These are phyloP conservation scores for Trypanosoma vivax DNA, from an alignment of 208 protist species.

Conservation along the genomic window DNA sequence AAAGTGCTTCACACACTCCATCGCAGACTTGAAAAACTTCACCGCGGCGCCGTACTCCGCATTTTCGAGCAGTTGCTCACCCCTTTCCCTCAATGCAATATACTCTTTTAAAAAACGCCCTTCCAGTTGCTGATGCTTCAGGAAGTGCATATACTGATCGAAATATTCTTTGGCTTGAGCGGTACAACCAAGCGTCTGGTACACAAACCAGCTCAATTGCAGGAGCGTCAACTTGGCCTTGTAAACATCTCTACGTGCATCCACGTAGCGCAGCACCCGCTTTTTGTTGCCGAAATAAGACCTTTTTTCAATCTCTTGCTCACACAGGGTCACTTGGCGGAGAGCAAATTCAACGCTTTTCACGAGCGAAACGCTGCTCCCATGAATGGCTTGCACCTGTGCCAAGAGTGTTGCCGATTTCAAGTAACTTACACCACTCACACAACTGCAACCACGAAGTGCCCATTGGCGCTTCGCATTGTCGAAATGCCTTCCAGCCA, in stretches of 20 bases:
- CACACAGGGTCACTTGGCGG: constrained; percentile 63
- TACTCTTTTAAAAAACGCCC: constrained; percentile 45
- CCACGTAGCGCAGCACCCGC: constrained; percentile 62
- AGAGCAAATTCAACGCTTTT: constrained; percentile 76
- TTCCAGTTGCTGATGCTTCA: constrained; percentile 34
- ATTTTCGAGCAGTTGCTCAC: constrained; percentile 61
- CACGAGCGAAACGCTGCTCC: constrained; percentile 47
- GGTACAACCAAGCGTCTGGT: constrained; percentile 50
- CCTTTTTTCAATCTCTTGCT: constrained; percentile 62
- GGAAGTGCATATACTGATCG: constrained; percentile 40
- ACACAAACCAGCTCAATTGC: constrained; percentile 55
- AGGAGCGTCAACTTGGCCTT: constrained; percentile 41
- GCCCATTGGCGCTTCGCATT: constrained; percentile 69
- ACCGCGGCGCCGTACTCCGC: constrained; percentile 45
- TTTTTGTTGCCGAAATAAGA: constrained; percentile 28
- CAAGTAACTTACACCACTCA: constrained; percentile 62
- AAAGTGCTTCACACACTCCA: constrained; percentile 38
- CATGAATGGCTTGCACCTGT: constrained; percentile 55
- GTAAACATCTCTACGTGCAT: constrained; percentile 48
- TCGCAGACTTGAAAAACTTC: constrained; percentile 39
- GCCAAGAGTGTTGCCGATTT: constrained; percentile 76
- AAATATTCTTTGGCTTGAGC: constrained; percentile 57
- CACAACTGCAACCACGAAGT: constrained; percentile 35
- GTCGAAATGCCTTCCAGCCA: constrained; percentile 60
- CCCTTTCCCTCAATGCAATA: constrained; percentile 64